Evolutionary conservation across 2,329 filamentous ascomycete genomes (phyloP).

Genomic region (Phaeosphaeriaceae sp.): DNA sequence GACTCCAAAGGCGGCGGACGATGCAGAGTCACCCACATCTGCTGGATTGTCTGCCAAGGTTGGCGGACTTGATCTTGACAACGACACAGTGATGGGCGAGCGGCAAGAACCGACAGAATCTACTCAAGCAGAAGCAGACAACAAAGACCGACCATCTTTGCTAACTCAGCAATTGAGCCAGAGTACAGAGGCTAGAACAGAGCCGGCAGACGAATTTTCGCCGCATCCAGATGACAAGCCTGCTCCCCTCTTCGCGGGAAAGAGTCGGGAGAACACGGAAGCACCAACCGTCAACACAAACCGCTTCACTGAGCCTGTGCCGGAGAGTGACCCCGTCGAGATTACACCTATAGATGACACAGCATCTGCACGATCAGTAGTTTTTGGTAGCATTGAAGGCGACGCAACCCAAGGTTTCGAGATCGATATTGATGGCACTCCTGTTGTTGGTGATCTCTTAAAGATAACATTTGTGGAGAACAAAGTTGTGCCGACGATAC

Average conservation of each 20-base stretch:
- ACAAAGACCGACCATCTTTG: slow-evolving; percentile 47
- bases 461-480: slow-evolving; percentile 98
- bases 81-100: slow-evolving; percentile 60
- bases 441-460: slow-evolving; percentile 91
- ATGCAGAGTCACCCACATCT: slow-evolving; percentile 56
- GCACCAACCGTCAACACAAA: slow-evolving; percentile 35
- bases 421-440: slow-evolving; percentile 67
- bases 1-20: slow-evolving; percentile 32
- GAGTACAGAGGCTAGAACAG: slow-evolving; percentile 30
- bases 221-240: slow-evolving; percentile 73
- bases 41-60: slow-evolving; percentile 63
- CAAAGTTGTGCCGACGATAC: slow-evolving; percentile 90
- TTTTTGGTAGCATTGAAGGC: slow-evolving; percentile 43
- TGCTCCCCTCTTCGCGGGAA: slow-evolving; percentile 67
- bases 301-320: slow-evolving; percentile 34
- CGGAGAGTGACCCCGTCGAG: slow-evolving; percentile 42
- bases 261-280: slow-evolving; percentile 42
- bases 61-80: slow-evolving; percentile 65
- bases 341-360: slow-evolving; percentile 48
- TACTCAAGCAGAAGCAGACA: slow-evolving; percentile 26
- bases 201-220: slow-evolving; percentile 48
- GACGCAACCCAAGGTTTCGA: slow-evolving; percentile 56
- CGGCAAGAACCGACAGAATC: slow-evolving; percentile 28
- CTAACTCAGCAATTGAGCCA: slow-evolving; percentile 53
- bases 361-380: slow-evolving; percentile 41